phyloP scores from a whole-genome alignment of 306 rosid genomes.

The Styphnolobium japonicum region DNA sequence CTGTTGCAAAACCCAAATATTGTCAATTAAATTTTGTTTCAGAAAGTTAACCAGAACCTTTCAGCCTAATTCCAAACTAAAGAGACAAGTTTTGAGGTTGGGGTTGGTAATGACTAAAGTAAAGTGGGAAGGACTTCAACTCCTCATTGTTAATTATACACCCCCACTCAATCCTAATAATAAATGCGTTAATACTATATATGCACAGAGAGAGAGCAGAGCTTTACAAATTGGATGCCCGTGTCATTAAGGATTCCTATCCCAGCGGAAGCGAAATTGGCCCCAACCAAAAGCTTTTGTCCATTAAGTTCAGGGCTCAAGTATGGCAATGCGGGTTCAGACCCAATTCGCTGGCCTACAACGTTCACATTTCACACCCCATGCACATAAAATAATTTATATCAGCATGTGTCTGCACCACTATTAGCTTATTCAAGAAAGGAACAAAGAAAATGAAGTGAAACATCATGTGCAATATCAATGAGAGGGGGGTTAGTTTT shows the following conservation, averaged over 20 bases:
- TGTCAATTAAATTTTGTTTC: too few species aligned
- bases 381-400: too few species aligned
- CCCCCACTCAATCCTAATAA: neutral
- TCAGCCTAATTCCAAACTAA: neutral
- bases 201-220: neutral
- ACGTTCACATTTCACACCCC: neutral
- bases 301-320: conserved; percentile 45
- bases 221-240: conserved; percentile 47
- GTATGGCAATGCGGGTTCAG: conserved; percentile 49
- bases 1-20: conserved; percentile 8
- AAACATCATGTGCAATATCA: neutral
- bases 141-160: too few species aligned
- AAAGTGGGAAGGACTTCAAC: too few species aligned
- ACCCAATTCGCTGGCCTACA: conserved; percentile 47
- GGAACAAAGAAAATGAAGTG: neutral
- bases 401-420: too few species aligned
- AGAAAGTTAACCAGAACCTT: neutral
- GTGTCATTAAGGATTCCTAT: conserved; percentile 67
- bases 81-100: neutral
- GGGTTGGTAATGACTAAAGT: neutral
- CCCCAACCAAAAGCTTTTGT: conserved; percentile 46
- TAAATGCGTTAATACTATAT: neutral
- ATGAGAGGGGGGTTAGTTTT: too few species aligned
- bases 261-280: conserved; percentile 72
- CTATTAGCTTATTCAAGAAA: too few species aligned